phyloP scores from a whole-genome alignment of 2,329 filamentous ascomycete species.

The Ophiostoma perfectum region DNA sequence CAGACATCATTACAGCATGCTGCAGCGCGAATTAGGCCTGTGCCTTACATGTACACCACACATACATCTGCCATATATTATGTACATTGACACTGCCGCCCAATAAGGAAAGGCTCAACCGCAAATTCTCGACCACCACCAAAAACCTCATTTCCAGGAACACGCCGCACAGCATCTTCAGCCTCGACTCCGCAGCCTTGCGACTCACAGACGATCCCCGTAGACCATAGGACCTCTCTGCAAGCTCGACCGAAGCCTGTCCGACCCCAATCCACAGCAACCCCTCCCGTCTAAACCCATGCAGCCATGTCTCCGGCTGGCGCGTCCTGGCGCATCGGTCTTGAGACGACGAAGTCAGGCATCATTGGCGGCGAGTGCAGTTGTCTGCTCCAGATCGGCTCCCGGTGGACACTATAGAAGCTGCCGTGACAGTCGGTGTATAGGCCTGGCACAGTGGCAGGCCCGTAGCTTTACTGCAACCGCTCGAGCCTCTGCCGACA shows the following conservation, averaged over 20 bases:
- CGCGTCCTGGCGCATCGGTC: conserved; percentile 26
- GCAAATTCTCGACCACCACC: conserved; percentile 10
- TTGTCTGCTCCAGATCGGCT: background rate
- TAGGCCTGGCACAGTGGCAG: conserved; percentile 1
- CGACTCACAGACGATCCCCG: background rate
- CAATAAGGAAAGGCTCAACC: conserved; percentile 20
- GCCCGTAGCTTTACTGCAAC: background rate
- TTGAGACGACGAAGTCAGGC: conserved; percentile 4
- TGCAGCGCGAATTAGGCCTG: background rate
- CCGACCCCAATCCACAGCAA: background rate
- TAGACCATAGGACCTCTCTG: background rate
- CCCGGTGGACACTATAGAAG: background rate
- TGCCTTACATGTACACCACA: background rate
- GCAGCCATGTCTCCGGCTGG: conserved; percentile 35
- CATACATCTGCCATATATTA: background rate
- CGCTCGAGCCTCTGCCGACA: background rate
- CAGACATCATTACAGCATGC: background rate
- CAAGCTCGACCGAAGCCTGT: background rate
- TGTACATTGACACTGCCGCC: background rate
- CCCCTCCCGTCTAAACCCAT: conserved; percentile 26
- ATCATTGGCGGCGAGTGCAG: background rate
- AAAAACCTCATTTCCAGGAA: conserved; percentile 1
- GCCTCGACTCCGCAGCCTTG: background rate
- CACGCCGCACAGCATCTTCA: background rate
- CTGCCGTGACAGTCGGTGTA: background rate